Evolutionary conservation across 352 stramenopile genomes (phyloP), one percentile per base, ranked within the genome.

Genomic region (Globisporangium takayamanum): DNA sequence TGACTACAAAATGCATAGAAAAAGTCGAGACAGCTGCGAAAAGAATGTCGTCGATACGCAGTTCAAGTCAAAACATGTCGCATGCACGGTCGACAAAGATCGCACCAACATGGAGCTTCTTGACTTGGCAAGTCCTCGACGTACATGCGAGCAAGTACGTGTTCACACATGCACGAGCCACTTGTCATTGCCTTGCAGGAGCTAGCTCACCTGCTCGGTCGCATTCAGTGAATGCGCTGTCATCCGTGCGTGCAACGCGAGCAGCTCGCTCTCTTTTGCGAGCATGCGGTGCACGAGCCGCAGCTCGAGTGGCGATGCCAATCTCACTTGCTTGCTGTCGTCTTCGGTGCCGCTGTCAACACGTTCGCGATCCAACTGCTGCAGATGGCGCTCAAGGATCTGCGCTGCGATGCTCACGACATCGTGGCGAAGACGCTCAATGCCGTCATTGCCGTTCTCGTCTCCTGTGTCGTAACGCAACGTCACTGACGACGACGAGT

Each of bases 241-340:
- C 30, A 54, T n/a, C 52, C 54, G 55, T 10, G 36, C 39, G 12
- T 74, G 60, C 0, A 72, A 45, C n/a, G 46, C 20, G 12, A 70
- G 52, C n/a, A 72, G 50, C 46, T 73, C 65, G 42, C 57, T 60
- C 59, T 75, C 68, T 44, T 75, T 75, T n/a, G 60, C 42, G 5
- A 72, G 59, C 68, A 72, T 72, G 55, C 64, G 68, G 47, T 72
- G 62, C 30, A 70, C 64, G 10, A 75, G 62, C 6, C 51, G 46
- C 5, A 72, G 64, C 48, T 75, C 68, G 0, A 75, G 42, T 3
- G 59, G 20, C 18, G n/a, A 10, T 0, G 25, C 10, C 4, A 45
- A 16, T 16, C 8, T 4, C 39, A 45, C 12, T 45, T n/a, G 39
- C 39, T 45, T 15, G 12, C 39, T 45, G 25, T 22, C 45, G 22